Evolutionary conservation across 106 monocot genomes (phyloP), one percentile per base, ranked within the genome.

Genomic region (Dendrobium catenatum): DNA sequence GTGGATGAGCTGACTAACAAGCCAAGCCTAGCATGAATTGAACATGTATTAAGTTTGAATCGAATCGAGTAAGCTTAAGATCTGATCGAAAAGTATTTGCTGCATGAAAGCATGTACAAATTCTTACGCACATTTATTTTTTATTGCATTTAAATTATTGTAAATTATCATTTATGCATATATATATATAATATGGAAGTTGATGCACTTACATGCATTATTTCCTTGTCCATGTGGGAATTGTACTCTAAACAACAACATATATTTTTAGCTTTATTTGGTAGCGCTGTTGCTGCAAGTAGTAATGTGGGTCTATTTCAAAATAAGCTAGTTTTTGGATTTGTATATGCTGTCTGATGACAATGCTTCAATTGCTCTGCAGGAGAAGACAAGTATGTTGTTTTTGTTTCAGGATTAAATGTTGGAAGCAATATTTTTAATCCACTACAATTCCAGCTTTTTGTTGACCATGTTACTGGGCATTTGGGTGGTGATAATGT

Each of bases 381-480:
- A 91, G 93, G 76, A 59, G 93, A 95, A 82, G 95, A 99, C 87
- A 95, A 93, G 80, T 95, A 91, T 91, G 89, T 99, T 20, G 91
- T 91, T 78, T 90, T 99, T 66, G 75, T 99, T 31, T 99, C 99
- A 29, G 99, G 99, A 87, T 83, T 99, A 73, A 85, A 85, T 79
- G 85, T 95, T 68, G 99, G 95, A 64, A 85, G 86, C 67, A 89
- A 78, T 78, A 54, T 7, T 70, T 95, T 90, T 55, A 93, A 95
- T 86, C 95, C 99, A 80, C 93, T 99, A 17, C 91, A 99, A 74
- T 95, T 93, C 81, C 99, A 99, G 81, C 99, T 99, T 90, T 86
- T 99, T 74, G 87, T 99, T 68, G 99, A 99, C 82, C 95, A 99
- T 89, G 78, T 99, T 29, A 93, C 91, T 73, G 99, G 95, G 17